Base-by-base conservation (phyloP, 2,329 filamentous ascomycete genomes). In the Cladosporium phlei region DNA sequence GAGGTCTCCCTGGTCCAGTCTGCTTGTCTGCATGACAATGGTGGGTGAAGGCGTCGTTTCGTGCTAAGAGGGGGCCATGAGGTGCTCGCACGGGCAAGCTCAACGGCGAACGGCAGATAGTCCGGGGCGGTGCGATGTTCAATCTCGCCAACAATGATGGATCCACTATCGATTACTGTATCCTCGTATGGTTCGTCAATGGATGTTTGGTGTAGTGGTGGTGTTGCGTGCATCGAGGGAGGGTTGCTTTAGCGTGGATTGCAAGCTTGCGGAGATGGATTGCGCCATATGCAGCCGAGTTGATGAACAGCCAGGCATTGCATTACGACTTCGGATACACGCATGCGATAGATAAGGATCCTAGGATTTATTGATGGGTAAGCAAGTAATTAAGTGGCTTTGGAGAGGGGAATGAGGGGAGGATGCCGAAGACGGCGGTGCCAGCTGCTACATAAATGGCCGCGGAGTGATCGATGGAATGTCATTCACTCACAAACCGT, bases 231-330 rank as follows among this genome's bases (percentile, higher is more conserved):
- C 22, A 38, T 9, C 8, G 11, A 16, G 14, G 35, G 35, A 16
- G 21, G 22, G 37, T 28, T 20, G 48, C 19, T 47, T 49, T 56
- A 51, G 52, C 52, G 38, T 42, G 21, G 16, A 57, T 57, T 44
- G 52, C 51, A 55, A 55, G 54, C 52, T 57, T 43, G 52, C 32
- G 32, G 33, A 57, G 53, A 46, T 50, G 34, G 47, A 57, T 57
- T 48, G 53, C 53, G 55, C 53, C 47, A 57, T 53, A 37, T 46
- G 27, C 25, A 19, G 32, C 30, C 32, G 39, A 19, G 16, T 16
- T 11, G 30, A 28, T 4, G 22, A 35, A 25, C 40, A 16, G 4
- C 55, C 56, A 2, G 57, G 47, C 2, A 54, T 21, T 17, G 20
- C 28, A 17, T 11, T 7, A 19, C 9, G 11, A 22, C 17, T 19